Evolutionary conservation across 2,329 filamentous ascomycete genomes (phyloP).

Genomic region (Colletotrichum graminicola): DNA sequence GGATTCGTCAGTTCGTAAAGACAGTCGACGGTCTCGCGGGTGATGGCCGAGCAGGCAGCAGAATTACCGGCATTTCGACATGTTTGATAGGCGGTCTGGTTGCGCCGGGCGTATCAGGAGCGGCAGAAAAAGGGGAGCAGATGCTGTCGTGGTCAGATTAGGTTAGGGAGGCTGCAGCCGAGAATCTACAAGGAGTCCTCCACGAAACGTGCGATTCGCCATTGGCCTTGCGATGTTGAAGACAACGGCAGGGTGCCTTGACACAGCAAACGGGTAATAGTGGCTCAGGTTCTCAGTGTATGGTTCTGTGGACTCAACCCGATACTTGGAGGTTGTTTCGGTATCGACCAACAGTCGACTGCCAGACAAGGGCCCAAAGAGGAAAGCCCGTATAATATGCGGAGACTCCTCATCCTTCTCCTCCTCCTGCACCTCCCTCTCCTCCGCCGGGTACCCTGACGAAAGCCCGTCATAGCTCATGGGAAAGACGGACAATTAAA

Average conservation of each 20-base stretch:
- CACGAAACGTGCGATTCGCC: background rate
- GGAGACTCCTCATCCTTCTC: background rate
- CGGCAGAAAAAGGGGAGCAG: no score
- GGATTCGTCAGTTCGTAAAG: constrained; percentile 24
- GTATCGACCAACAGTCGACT: no score
- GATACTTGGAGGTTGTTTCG: background rate
- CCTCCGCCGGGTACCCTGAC: background rate
- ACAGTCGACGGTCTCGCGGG: background rate
- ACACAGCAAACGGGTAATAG: background rate
- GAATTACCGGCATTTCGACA: constrained; percentile 6
- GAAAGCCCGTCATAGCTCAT: constrained; percentile 5
- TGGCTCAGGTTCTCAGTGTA: background rate
- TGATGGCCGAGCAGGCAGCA: constrained; percentile 32
- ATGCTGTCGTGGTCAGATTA: background rate
- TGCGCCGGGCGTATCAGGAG: background rate
- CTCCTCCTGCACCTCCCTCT: background rate
- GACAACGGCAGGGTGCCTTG: background rate
- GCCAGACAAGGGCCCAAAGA: no score
- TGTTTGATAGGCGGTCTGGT: background rate
- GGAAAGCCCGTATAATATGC: background rate
- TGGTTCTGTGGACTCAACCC: background rate
- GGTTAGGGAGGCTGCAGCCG: no score
- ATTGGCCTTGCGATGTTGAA: background rate
- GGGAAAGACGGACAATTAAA: background rate
- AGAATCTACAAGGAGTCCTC: no score